These are phyloP conservation scores for Entophlyctis luteolus DNA, from an alignment of 192 early-diverging fungal genomes.

Conservation along the genomic window DNA sequence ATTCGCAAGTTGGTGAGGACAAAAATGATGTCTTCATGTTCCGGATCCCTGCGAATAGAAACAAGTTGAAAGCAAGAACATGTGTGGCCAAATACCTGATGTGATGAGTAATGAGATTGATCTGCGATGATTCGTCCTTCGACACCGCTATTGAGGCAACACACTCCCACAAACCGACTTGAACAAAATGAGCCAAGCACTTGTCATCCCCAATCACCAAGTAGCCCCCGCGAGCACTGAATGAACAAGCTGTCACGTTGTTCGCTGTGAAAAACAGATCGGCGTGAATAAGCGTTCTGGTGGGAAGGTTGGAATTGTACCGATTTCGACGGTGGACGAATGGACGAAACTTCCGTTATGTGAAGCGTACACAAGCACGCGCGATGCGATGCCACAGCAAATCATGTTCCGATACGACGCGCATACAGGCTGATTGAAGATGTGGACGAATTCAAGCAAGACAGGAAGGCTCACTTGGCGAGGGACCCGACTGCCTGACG, in stretches of 20 bases:
- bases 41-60: background rate
- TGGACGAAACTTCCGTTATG: background rate
- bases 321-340: background rate
- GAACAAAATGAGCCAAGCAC: constrained; percentile 34
- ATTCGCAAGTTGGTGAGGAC: background rate
- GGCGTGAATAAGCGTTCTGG: background rate
- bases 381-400: background rate
- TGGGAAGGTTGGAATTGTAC: background rate
- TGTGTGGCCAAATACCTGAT: background rate
- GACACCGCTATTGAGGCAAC: constrained; percentile 15
- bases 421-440: no score
- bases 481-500: no score
- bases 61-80: background rate
- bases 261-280: background rate
- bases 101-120: background rate
- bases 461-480: no score
- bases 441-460: no score
- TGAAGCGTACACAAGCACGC: background rate
- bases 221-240: constrained; percentile 27
- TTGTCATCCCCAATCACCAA: constrained; percentile 30
- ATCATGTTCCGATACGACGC: background rate
- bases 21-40: background rate
- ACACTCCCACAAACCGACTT: constrained; percentile 19
- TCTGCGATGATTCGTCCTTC: background rate
- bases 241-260: constrained; percentile 11